Conservation (phyloP, 495 filamentous ascomycete genomes). For the Trypethelium eluteriae region DNA sequence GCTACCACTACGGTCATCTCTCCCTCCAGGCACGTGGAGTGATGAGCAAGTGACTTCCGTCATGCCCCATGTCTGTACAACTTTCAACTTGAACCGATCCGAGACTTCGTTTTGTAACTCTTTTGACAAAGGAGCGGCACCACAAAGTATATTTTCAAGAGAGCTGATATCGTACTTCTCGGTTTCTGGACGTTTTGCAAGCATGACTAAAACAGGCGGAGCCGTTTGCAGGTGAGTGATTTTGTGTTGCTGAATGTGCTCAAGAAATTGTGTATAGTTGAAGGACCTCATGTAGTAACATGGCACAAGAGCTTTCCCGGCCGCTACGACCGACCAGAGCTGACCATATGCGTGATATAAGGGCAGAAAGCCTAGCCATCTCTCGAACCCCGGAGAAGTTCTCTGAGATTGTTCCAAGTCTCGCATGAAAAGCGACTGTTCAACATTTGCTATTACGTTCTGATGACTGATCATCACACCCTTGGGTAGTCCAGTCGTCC, state of each 20-base stretch:
- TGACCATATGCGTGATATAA: constrained; percentile 44
- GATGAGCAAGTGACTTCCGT: constrained; percentile 36
- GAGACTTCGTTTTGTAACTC: constrained; percentile 37
- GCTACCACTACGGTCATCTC: constrained; percentile 31
- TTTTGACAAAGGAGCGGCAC: constrained; percentile 35
- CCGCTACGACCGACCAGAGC: constrained; percentile 37
- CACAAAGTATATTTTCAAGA: constrained; percentile 36
- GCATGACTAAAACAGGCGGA: constrained; percentile 38
- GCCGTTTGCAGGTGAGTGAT: constrained; percentile 38
- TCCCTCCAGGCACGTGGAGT: constrained; percentile 33
- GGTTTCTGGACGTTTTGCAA: constrained; percentile 37
- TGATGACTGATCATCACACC: constrained; percentile 38
- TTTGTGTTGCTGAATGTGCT: constrained; percentile 29
- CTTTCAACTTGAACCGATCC: constrained; percentile 27
- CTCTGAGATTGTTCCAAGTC: constrained; percentile 26
- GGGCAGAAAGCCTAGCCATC: constrained; percentile 39
- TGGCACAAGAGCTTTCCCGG: constrained; percentile 26
- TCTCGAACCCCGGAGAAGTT: constrained; percentile 24
- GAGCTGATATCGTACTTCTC: constrained; percentile 31
- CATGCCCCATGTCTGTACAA: constrained; percentile 38
- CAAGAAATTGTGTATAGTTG: constrained; percentile 29
- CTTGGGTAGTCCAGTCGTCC: constrained; percentile 40
- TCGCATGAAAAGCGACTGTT: constrained; percentile 36
- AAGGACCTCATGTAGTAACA: constrained; percentile 37
- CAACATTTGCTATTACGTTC: constrained; percentile 38